Evolutionary conservation across 1,284 basidiomycete genomes (phyloP).

Genomic region (Malassezia arunalokei): DNA sequence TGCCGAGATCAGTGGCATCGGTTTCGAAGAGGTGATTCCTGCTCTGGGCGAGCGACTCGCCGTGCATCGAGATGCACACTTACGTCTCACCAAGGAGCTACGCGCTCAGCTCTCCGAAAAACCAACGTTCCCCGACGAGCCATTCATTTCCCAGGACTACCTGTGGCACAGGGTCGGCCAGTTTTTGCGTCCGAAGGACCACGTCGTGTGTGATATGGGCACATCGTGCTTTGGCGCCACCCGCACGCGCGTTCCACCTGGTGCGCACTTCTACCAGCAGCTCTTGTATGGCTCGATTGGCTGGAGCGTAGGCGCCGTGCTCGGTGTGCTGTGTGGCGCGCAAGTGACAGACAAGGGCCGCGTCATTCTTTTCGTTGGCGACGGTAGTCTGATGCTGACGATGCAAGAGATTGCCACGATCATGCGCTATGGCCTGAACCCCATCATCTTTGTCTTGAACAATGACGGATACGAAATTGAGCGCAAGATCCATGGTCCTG

Average conservation of each 20-base stretch:
- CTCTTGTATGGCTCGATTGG: slow-evolving; percentile 76
- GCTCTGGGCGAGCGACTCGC: slow-evolving; percentile 22
- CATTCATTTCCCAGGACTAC: slow-evolving; percentile 41
- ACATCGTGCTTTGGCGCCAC: slow-evolving; percentile 17
- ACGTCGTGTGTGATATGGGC: slow-evolving; percentile 38
- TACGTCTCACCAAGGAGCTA: slow-evolving; percentile 15
- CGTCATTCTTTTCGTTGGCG: slow-evolving; percentile 71
- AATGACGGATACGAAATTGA: slow-evolving; percentile 69
- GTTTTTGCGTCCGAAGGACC: slow-evolving; percentile 57
- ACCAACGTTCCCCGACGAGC: slow-evolving; percentile 1
- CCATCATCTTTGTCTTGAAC: slow-evolving; percentile 74
- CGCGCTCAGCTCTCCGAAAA: slow-evolving; percentile 2
- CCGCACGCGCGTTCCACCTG: slow-evolving; percentile 20
- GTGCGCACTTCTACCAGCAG: slow-evolving; percentile 46
- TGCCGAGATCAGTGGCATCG: slow-evolving; percentile 49
- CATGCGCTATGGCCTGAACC: slow-evolving; percentile 58
- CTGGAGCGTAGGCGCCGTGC: slow-evolving; percentile 59
- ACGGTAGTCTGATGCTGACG: slow-evolving; percentile 50
- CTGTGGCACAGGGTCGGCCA: slow-evolving; percentile 72
- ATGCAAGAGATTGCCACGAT: slow-evolving; percentile 60
- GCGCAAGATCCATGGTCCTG: slow-evolving; percentile 60
- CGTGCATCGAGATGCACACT: slow-evolving; percentile 1
- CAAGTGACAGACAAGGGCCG: slow-evolving; percentile 51
- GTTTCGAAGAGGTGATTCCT: slow-evolving; percentile 32
- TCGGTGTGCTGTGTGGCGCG: slow-evolving; percentile 61